A percentile compares a stretch with the other conserved stretches of the same genome.
These are phyloP conservation scores for Ophiostoma sp. DNA, from an alignment of 2,329 filamentous ascomycete species.

Conservation along the genomic window DNA sequence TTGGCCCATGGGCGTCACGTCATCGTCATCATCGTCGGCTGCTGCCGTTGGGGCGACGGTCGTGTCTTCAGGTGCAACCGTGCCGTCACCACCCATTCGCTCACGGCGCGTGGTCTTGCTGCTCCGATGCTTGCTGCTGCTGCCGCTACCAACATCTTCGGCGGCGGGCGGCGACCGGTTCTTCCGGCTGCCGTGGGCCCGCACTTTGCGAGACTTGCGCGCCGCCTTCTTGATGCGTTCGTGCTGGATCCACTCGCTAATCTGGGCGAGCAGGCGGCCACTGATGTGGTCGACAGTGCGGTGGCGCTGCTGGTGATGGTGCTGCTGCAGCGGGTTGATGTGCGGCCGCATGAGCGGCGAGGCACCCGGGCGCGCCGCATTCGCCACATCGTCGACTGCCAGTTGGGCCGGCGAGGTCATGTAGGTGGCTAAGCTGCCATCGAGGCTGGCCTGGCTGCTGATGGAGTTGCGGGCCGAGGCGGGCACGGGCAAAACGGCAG, in stretches of 20 bases:
- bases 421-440: conserved; percentile 36
- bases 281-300: conserved; percentile 42
- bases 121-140: conserved; percentile 27
- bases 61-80: neutral
- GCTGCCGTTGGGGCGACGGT: neutral
- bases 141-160: too few relatives aligned
- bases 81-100: neutral
- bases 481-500: conserved; percentile 38
- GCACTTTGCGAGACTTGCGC: conserved; percentile 50
- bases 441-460: conserved; percentile 41
- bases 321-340: conserved; percentile 34
- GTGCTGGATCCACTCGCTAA: conserved; percentile 79
- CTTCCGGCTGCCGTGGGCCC: conserved; percentile 41
- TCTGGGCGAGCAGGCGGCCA: conserved; percentile 67
- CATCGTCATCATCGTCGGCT: conserved; percentile 14
- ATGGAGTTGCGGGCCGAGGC: conserved; percentile 50
- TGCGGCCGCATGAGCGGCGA: conserved; percentile 26
- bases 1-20: conserved; percentile 29
- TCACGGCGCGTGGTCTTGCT: conserved; percentile 37
- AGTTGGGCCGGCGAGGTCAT: conserved; percentile 33
- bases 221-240: conserved; percentile 69
- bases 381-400: conserved; percentile 32
- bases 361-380: conserved; percentile 11
- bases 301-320: conserved; percentile 42
- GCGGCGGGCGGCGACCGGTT: conserved; percentile 41